Percentiles rank a stretch among this genome's conserved stretches.
Evolutionary conservation across 208 protist genomes (phyloP).

Genomic region (Leishmania turanica): DNA sequence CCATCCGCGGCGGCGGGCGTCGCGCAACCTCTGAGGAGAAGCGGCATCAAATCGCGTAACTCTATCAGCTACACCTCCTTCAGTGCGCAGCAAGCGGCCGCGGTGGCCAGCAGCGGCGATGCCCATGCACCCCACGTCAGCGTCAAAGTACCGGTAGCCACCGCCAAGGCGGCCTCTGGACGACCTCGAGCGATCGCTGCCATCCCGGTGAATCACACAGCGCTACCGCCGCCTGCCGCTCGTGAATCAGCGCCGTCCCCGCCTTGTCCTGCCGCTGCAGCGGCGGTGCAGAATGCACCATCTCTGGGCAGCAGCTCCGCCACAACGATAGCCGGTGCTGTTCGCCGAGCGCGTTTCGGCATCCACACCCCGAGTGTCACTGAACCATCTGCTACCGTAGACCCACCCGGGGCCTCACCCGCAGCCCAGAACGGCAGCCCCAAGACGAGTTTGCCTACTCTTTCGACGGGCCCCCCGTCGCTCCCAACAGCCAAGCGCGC

Average conservation of each 20-base stretch:
- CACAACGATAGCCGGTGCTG: neutral
- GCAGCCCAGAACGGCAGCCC: neutral
- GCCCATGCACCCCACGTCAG: neutral
- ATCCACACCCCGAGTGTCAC: neutral
- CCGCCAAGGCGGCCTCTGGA: neutral
- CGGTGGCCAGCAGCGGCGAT: neutral
- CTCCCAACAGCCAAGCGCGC: neutral
- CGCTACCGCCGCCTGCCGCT: neutral
- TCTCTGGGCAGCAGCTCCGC: neutral
- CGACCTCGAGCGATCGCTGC: neutral
- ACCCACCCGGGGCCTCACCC: neutral
- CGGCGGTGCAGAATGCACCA: neutral
- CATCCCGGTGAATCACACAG: neutral
- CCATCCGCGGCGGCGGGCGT: neutral
- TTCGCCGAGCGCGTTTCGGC: neutral
- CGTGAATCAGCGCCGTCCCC: neutral
- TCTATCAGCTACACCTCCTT: neutral
- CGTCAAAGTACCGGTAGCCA: too few species aligned
- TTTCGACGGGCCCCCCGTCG: neutral
- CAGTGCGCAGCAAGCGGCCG: neutral
- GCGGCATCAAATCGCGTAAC: neutral
- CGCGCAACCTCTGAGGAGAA: neutral
- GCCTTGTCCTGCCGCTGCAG: neutral
- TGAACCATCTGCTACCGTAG: neutral
- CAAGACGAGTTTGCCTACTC: neutral